A percentile compares a stretch with the other conserved stretches of the same genome.
Evolutionary conservation across 1,284 basidiomycete species (phyloP).

Genomic region (Vanrija humicola): DNA sequence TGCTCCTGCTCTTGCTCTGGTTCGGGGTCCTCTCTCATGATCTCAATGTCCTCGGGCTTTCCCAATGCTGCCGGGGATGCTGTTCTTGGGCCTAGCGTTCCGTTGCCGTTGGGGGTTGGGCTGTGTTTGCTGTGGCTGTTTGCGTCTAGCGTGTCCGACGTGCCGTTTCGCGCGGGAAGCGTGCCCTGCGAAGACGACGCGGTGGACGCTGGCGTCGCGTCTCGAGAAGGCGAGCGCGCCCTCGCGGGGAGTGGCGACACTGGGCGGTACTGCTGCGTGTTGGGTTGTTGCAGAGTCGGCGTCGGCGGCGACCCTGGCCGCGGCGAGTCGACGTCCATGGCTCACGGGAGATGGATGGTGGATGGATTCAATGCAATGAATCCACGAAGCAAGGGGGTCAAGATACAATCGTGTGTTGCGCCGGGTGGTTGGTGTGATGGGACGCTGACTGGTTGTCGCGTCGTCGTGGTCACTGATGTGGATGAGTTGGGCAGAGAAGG

Average conservation of each 20-base stretch:
- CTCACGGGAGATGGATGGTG: neutral
- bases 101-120: too few relatives aligned
- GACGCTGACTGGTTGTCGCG: neutral
- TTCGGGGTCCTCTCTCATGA: neutral
- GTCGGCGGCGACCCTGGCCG: constrained; percentile 12
- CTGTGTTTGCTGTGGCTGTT: neutral
- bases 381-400: neutral
- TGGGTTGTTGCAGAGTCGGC: neutral
- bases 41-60: neutral
- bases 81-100: neutral
- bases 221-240: constrained; percentile 1
- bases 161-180: neutral
- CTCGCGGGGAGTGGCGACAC: too few relatives aligned
- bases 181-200: constrained; percentile 2
- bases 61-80: neutral
- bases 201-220: constrained; percentile 16
- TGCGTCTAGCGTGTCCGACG: neutral
- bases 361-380: neutral
- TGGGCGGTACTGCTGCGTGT: constrained; percentile 1
- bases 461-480: neutral
- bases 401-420: neutral
- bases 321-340: constrained; percentile 17
- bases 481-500: neutral
- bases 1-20: neutral
- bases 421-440: neutral